phyloP scores from a whole-genome alignment of 1,284 basidiomycete genomes.

The Porogramme epimiltina region DNA sequence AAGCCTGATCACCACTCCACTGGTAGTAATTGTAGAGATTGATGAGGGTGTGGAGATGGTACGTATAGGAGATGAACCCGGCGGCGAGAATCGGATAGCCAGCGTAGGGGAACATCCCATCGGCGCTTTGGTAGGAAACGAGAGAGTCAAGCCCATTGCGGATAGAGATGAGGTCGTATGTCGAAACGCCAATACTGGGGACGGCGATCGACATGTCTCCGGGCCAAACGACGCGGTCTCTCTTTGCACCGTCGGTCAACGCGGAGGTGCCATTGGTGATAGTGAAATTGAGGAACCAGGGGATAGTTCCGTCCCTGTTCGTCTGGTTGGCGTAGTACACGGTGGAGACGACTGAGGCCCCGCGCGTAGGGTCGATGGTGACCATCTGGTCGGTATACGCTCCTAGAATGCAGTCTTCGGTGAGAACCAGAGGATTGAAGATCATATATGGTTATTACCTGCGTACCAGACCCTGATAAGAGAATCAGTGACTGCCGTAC shows the following conservation, averaged over 20 bases:
- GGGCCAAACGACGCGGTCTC: constrained; percentile 20
- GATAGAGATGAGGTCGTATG: constrained; percentile 18
- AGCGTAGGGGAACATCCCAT: constrained; percentile 12
- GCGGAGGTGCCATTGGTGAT: constrained; percentile 15
- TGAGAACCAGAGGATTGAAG: no score
- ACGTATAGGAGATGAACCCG: constrained; percentile 17
- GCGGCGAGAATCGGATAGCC: constrained; percentile 12
- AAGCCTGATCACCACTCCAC: constrained; percentile 17
- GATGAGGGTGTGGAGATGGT: constrained; percentile 20
- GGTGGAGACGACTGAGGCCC: constrained; percentile 6
- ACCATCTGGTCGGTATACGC: constrained; percentile 20
- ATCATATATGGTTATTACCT: not conserved
- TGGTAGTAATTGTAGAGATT: constrained; percentile 20
- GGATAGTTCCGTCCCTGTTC: constrained; percentile 7
- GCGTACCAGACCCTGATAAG: constrained; percentile 18
- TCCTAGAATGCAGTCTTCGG: constrained; percentile 1
- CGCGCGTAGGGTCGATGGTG: constrained; percentile 15
- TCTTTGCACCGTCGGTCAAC: constrained; percentile 19
- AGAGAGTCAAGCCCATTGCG: constrained; percentile 19
- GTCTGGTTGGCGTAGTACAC: not conserved
- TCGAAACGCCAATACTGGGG: constrained; percentile 17
- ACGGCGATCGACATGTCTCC: constrained; percentile 23
- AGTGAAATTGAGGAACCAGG: constrained; percentile 17
- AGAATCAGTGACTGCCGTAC: not conserved
- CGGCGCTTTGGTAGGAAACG: constrained; percentile 10